These are phyloP conservation scores for Colletotrichum nymphaeae DNA, from an alignment of 2,329 filamentous ascomycete species.

Conservation along the genomic window DNA sequence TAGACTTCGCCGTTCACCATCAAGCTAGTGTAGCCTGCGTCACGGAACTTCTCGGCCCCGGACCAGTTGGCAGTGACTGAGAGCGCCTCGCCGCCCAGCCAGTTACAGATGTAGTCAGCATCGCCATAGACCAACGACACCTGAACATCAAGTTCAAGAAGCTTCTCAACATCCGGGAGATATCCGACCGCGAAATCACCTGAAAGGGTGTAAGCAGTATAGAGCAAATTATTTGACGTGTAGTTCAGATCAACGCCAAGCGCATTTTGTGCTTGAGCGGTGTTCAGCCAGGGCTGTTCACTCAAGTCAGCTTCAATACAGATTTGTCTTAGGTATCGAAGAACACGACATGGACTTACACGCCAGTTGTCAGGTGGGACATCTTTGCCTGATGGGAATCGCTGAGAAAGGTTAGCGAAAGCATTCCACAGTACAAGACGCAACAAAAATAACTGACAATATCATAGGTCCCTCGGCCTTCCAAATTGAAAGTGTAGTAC, in stretches of 20 bases:
- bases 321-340: too few relatives aligned
- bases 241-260: conserved; percentile 72
- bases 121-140: too few relatives aligned
- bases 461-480: conserved; percentile 4
- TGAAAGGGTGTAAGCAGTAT: conserved; percentile 15
- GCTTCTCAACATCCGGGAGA: conserved; percentile 18
- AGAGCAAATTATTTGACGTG: conserved; percentile 43
- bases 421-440: too few relatives aligned
- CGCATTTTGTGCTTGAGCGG: conserved; percentile 60
- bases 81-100: too few relatives aligned
- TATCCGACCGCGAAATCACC: conserved; percentile 17
- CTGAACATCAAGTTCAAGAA: too few relatives aligned
- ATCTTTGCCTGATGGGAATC: conserved; percentile 10
- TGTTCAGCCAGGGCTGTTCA: conserved; percentile 6
- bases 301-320: background rate
- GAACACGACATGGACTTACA: background rate
- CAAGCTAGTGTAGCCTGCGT: conserved; percentile 74
- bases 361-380: conserved; percentile 13
- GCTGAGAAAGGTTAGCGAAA: background rate
- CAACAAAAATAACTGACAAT: background rate
- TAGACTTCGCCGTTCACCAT: conserved; percentile 67
- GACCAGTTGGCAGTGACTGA: conserved; percentile 64
- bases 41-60: conserved; percentile 69
- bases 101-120: too few relatives aligned
- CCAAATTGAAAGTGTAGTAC: conserved; percentile 48